Evolutionary conservation across 495 filamentous ascomycete species (phyloP).

Genomic region (Glutinoglossum americanum): DNA sequence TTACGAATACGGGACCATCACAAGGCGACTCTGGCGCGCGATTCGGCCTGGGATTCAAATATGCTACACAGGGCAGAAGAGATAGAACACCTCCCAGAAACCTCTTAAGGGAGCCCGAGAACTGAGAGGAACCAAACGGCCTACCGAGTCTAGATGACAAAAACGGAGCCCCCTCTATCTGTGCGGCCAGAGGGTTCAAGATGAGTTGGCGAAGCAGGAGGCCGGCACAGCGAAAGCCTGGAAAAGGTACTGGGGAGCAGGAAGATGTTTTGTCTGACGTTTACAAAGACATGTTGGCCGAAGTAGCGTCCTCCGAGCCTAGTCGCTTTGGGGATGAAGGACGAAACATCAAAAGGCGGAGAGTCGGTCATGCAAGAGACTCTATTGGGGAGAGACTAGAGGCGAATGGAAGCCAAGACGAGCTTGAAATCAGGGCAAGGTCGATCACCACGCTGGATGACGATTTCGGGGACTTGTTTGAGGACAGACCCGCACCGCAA

Average conservation of each 20-base stretch:
- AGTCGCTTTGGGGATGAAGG: slow-evolving; percentile 14
- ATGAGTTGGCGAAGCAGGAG: neutral
- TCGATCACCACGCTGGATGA: neutral
- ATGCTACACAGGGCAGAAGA: too few species aligned
- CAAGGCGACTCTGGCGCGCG: too few species aligned
- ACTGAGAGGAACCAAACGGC: neutral
- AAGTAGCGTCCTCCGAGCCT: slow-evolving; percentile 18
- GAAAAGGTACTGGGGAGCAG: slow-evolving; percentile 1
- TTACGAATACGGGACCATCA: too few species aligned
- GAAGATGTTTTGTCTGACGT: slow-evolving; percentile 23
- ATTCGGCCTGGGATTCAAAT: too few species aligned
- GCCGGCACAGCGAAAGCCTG: neutral
- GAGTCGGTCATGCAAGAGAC: slow-evolving; percentile 10
- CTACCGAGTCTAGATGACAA: neutral
- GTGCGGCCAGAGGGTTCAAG: neutral
- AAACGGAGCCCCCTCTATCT: neutral
- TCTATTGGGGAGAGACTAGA: neutral
- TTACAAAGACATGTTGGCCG: slow-evolving; percentile 45
- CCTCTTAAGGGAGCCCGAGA: neutral
- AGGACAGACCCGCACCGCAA: neutral
- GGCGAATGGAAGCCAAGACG: neutral
- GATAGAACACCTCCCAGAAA: too few species aligned
- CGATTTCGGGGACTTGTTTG: neutral
- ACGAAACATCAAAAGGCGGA: slow-evolving; percentile 24
- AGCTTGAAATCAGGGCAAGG: neutral